Evolutionary conservation across 2,329 filamentous ascomycete genomes (phyloP).

Genomic region (Didymella sp.): DNA sequence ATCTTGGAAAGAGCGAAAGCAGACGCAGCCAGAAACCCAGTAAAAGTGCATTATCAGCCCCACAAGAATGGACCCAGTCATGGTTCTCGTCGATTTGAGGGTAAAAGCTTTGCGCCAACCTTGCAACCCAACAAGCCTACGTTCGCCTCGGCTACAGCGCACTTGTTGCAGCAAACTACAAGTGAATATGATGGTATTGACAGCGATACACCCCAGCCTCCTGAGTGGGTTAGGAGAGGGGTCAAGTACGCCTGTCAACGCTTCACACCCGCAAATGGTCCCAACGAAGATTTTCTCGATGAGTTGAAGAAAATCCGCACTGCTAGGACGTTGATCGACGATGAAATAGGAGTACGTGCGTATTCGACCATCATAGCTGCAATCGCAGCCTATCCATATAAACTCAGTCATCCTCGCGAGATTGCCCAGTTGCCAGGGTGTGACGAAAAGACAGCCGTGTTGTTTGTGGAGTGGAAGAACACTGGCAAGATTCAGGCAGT

Average conservation of each 20-base stretch:
- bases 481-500: slow-evolving; percentile 69
- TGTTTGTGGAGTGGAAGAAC: slow-evolving; percentile 78
- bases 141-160: slow-evolving; percentile 30
- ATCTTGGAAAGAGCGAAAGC: slow-evolving; percentile 64
- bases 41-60: slow-evolving; percentile 24
- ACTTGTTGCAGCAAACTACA: slow-evolving; percentile 73
- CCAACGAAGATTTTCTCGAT: slow-evolving; percentile 77
- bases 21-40: slow-evolving; percentile 47
- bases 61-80: slow-evolving; percentile 25
- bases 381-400: slow-evolving; percentile 78
- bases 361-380: slow-evolving; percentile 88
- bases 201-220: slow-evolving; percentile 67
- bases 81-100: slow-evolving; percentile 43
- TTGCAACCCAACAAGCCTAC: slow-evolving; percentile 20
- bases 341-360: slow-evolving; percentile 80
- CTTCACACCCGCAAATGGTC: slow-evolving; percentile 70
- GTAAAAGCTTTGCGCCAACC: slow-evolving; percentile 40
- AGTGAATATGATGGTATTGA: slow-evolving; percentile 73
- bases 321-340: slow-evolving; percentile 72
- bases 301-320: slow-evolving; percentile 77
- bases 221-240: slow-evolving; percentile 70
- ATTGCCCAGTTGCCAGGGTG: slow-evolving; percentile 73
- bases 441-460: slow-evolving; percentile 75
- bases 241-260: slow-evolving; percentile 81
- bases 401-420: slow-evolving; percentile 55